These are phyloP conservation scores for Penicillium sp. DNA, from an alignment of 2,329 filamentous ascomycete genomes.

Conservation along the genomic window DNA sequence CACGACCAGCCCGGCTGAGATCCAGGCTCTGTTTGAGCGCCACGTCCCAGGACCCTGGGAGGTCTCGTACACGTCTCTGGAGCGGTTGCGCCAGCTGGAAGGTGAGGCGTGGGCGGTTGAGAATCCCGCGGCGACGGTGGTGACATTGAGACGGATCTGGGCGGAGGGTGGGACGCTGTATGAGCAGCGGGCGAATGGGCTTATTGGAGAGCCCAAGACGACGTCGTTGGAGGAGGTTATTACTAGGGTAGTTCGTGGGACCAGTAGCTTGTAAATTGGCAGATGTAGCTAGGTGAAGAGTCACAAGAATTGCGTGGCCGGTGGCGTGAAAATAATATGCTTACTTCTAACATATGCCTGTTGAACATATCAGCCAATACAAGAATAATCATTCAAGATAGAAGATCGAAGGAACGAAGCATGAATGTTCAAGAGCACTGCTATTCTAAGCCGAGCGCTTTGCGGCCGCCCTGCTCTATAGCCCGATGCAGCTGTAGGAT, in stretches of 20 bases:
- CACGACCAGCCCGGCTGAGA: constrained; percentile 63
- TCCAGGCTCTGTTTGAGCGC: constrained; percentile 67
- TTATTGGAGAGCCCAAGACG: constrained; percentile 56
- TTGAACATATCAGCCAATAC: too few species aligned
- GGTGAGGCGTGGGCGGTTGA: constrained; percentile 59
- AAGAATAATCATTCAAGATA: too few species aligned
- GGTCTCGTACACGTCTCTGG: constrained; percentile 56
- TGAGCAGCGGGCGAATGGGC: constrained; percentile 65
- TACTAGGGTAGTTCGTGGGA: constrained; percentile 25
- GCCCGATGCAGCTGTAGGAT: too few species aligned
- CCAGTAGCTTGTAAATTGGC: not conserved
- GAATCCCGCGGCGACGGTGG: constrained; percentile 54
- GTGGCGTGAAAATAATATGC: too few species aligned
- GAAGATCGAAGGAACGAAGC: too few species aligned
- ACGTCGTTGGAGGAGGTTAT: constrained; percentile 58
- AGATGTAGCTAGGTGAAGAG: not conserved
- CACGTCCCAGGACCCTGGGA: constrained; percentile 63
- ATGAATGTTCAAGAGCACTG: too few species aligned
- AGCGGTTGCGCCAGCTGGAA: constrained; percentile 60
- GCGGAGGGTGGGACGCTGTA: constrained; percentile 72
- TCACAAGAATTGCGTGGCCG: not conserved
- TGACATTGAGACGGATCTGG: constrained; percentile 71
- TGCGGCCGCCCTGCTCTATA: too few species aligned
- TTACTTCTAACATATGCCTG: too few species aligned
- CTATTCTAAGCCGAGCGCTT: too few species aligned